These are phyloP conservation scores for Aspergillus transmontanensis DNA, from an alignment of 2,329 filamentous ascomycete species.

Conservation along the genomic window DNA sequence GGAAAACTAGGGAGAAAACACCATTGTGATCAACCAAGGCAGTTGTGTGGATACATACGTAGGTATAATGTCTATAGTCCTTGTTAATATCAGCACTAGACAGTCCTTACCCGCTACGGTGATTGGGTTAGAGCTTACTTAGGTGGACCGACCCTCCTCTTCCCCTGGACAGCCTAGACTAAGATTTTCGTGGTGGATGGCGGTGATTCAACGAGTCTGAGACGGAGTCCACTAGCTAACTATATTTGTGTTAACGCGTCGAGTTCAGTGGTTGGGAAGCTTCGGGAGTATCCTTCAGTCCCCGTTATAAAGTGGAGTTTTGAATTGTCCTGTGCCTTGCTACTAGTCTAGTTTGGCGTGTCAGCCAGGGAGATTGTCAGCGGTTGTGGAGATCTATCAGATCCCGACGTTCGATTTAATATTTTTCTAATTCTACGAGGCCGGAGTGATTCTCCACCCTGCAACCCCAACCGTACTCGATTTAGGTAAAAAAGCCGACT, in stretches of 20 bases:
- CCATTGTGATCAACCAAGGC: not conserved
- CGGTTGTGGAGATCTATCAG: not conserved
- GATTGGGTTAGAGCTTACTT: not conserved
- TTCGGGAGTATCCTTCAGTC: not conserved
- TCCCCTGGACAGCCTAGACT: not conserved
- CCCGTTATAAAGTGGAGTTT: not conserved
- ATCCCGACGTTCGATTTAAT: not conserved
- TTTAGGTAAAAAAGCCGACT: not conserved
- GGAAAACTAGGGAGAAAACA: not conserved
- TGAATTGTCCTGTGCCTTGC: not conserved
- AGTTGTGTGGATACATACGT: not conserved
- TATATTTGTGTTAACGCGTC: not conserved
- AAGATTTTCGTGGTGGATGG: not conserved
- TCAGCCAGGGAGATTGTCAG: not conserved
- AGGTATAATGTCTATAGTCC: not conserved
- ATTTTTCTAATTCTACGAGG: not conserved
- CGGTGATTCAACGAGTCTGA: not conserved
- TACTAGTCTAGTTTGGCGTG: not conserved
- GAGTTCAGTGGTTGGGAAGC: not conserved
- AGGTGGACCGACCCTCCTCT: not conserved
- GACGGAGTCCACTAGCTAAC: not conserved
- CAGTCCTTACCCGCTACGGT: not conserved
- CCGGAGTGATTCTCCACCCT: not conserved
- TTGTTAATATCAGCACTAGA: not conserved
- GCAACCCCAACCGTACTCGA: not conserved